Evolutionary conservation across 2,329 filamentous ascomycete species (phyloP).

Genomic region (Epichloe festucae): DNA sequence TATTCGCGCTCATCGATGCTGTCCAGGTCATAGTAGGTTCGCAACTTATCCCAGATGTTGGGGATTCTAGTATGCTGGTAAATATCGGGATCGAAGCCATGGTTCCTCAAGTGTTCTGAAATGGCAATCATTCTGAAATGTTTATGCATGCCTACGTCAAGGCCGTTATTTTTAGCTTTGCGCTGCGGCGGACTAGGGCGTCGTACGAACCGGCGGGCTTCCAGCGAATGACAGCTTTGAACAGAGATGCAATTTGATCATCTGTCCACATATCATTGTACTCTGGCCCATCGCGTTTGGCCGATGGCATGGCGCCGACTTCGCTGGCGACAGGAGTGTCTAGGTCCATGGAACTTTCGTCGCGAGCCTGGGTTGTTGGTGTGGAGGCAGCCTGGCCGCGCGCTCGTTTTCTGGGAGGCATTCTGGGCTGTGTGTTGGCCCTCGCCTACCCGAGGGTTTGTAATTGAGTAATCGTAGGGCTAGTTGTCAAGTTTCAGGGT

Average conservation of each 20-base stretch:
- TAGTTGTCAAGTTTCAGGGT: neutral
- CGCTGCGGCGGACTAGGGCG: neutral
- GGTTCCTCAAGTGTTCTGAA: conserved; percentile 63
- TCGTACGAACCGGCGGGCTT: conserved; percentile 72
- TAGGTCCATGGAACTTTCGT: conserved; percentile 49
- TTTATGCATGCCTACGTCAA: conserved; percentile 64
- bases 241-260: conserved; percentile 83
- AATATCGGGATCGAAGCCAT: conserved; percentile 60
- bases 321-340: conserved; percentile 44
- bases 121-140: conserved; percentile 88
- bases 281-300: conserved; percentile 12
- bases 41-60: conserved; percentile 82
- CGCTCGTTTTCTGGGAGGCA: conserved; percentile 60
- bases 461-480: neutral
- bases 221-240: conserved; percentile 86
- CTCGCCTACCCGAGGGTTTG: neutral
- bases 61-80: conserved; percentile 75
- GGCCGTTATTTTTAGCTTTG: neutral
- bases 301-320: conserved; percentile 20
- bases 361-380: conserved; percentile 35
- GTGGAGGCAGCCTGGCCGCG: conserved; percentile 43
- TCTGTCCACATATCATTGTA: conserved; percentile 76
- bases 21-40: conserved; percentile 71
- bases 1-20: conserved; percentile 76
- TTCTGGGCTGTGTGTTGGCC: conserved; percentile 18